Percentiles rank a stretch among this genome's conserved stretches.
Evolutionary conservation across 1,284 basidiomycete genomes (phyloP).

Genomic region (Pseudozyma pruni): DNA sequence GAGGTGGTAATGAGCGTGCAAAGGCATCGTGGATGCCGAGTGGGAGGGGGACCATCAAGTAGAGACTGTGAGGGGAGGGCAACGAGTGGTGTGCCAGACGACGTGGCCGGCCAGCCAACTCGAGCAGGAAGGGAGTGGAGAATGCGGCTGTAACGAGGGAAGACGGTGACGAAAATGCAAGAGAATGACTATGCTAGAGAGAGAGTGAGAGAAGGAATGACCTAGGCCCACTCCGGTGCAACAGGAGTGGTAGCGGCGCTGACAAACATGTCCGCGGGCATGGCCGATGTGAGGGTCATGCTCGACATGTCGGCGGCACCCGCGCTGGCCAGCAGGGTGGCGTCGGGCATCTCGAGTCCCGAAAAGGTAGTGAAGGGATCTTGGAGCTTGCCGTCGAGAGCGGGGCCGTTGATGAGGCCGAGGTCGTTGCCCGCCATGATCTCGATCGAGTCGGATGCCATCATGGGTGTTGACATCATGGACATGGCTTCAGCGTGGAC

Average conservation of each 20-base stretch:
- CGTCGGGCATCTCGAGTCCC: slow-evolving; percentile 32
- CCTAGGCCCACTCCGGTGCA: slow-evolving; percentile 33
- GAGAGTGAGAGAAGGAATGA: not conserved
- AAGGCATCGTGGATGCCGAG: slow-evolving; percentile 6
- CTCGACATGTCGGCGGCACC: slow-evolving; percentile 34
- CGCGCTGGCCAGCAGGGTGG: slow-evolving; percentile 26
- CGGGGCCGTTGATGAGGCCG: slow-evolving; percentile 40
- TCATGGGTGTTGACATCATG: slow-evolving; percentile 36
- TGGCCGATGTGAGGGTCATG: slow-evolving; percentile 40
- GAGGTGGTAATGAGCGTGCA: slow-evolving; percentile 15
- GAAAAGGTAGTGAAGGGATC: slow-evolving; percentile 33
- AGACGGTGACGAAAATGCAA: slow-evolving; percentile 11
- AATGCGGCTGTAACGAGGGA: slow-evolving; percentile 10
- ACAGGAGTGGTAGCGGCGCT: slow-evolving; percentile 30
- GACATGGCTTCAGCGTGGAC: slow-evolving; percentile 12
- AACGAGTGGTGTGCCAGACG: slow-evolving; percentile 36
- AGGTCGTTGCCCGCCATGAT: slow-evolving; percentile 48
- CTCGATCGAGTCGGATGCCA: slow-evolving; percentile 24
- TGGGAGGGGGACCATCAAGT: slow-evolving; percentile 4
- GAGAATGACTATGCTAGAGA: slow-evolving; percentile 20
- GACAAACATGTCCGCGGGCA: slow-evolving; percentile 34
- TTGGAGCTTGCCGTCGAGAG: slow-evolving; percentile 41
- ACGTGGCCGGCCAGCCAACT: slow-evolving; percentile 34
- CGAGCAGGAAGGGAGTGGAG: slow-evolving; percentile 3
- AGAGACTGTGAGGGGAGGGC: slow-evolving; percentile 17